phyloP scores from a whole-genome alignment of 306 rosid genomes.

The Cucumis cinereus region DNA sequence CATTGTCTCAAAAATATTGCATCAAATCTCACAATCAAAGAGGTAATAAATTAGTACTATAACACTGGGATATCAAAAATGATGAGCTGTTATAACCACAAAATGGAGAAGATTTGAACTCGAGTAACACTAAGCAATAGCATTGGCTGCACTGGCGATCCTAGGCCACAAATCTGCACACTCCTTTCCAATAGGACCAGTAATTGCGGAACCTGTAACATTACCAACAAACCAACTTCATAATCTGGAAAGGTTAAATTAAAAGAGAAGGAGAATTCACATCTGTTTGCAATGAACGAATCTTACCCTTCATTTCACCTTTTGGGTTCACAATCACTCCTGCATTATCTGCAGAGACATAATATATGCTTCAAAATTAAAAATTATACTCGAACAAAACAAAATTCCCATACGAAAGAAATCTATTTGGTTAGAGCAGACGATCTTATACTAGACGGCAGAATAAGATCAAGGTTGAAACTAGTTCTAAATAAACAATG shows the following conservation, averaged over 20 bases:
- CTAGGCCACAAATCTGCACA: slow-evolving; percentile 36
- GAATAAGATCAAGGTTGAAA: not conserved
- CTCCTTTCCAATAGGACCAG: slow-evolving; percentile 32
- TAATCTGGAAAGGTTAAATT: not conserved
- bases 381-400: not conserved
- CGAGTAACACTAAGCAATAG: slow-evolving; percentile 13
- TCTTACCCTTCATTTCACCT: slow-evolving; percentile 33
- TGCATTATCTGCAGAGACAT: slow-evolving; percentile 17
- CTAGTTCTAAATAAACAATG: not conserved
- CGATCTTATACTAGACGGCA: not conserved
- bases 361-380: not conserved
- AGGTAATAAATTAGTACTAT: not conserved
- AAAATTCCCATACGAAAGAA: not conserved
- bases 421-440: not conserved
- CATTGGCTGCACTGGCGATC: slow-evolving; percentile 32
- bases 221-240: not conserved
- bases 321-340: slow-evolving; percentile 32
- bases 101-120: not conserved
- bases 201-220: slow-evolving; percentile 24
- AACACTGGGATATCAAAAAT: not conserved
- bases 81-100: not conserved
- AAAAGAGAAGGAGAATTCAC: not conserved
- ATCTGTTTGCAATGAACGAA: not conserved
- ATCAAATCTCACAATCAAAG: not conserved
- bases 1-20: not conserved